Evolutionary conservation across 2,329 filamentous ascomycete species (phyloP), one percentile per base, ranked within the genome.

Genomic region (Talaromyces sp.): DNA sequence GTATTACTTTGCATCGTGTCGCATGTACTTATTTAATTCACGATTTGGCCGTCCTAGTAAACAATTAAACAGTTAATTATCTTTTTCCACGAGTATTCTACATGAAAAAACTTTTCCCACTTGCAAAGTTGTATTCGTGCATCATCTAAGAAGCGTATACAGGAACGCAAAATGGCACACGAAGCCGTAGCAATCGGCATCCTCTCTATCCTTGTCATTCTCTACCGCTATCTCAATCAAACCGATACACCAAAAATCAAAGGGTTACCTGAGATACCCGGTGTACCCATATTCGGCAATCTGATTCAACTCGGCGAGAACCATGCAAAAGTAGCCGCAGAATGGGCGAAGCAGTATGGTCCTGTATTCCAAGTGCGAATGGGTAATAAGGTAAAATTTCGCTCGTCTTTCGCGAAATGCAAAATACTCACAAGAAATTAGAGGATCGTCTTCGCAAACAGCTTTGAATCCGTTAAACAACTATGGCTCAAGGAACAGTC

Each of bases 401-500:
- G 9, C 52, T 56, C 8, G 3, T 25, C 3, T 3, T 15, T 13
- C 13, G 8, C 9, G 2, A 25, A 3, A 43, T 7, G 5, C 19
- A 6, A 31, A 31, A 19, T 19, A 19, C 7, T 43, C 4, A 43
- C 41, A 19, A 10, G 27, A 3, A 3, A 41, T 19, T 22, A 88
- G 82, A 84, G 90, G 66, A 88, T 93, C 67, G 82, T 94, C 37
- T 92, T 92, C 71, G 90, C 90, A 68, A 94, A 94, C 71, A 88
- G 86, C 1, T 93, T 92, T 71, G 88, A 91, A 22, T 86, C 89
- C 0, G 90, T 93, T 39, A 87, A 86, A 63, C 83, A 81, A 68
- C 81, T 94, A 25, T 93, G 90, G 88, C 90, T 93, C 74, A 90
- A 87, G 10, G 89, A 94, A 70, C 90, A 93, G 71, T 91, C 90